Percentiles rank a stretch among this genome's conserved stretches.
These are phyloP conservation scores for Adansonia madagascariensis DNA, from an alignment of 441 rosid species.

Conservation along the genomic window DNA sequence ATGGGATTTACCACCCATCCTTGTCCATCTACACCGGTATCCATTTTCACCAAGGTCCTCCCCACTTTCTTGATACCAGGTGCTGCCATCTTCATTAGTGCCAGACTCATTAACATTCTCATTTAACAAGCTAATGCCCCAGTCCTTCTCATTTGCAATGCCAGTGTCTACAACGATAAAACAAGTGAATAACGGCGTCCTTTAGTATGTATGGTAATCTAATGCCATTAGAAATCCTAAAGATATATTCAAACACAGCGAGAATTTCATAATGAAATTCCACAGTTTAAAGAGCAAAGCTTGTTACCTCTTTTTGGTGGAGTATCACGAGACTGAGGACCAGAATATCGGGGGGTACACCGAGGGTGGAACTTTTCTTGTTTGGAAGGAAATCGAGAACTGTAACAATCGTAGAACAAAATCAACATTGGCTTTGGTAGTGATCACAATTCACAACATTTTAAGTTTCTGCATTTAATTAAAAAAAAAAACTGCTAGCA, in stretches of 20 bases:
- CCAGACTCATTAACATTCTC: slow-evolving; percentile 87
- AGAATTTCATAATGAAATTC: background rate
- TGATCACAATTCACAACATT: background rate
- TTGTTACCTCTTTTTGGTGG: slow-evolving; percentile 91
- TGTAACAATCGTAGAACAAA: slow-evolving; percentile 34
- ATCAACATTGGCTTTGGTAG: background rate
- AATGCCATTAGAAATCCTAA: slow-evolving; percentile 5
- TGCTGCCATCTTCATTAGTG: slow-evolving; percentile 86
- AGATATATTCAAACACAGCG: background rate
- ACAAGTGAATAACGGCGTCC: slow-evolving; percentile 23
- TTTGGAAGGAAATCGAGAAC: slow-evolving; percentile 66
- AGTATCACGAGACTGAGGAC: slow-evolving; percentile 91
- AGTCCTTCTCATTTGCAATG: slow-evolving; percentile 96
- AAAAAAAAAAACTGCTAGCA: background rate
- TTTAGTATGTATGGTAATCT: slow-evolving; percentile 19
- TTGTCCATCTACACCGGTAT: slow-evolving; percentile 91
- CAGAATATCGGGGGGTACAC: slow-evolving; percentile 79
- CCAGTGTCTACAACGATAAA: slow-evolving; percentile 74
- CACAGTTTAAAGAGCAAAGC: background rate
- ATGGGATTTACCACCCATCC: slow-evolving; percentile 75
- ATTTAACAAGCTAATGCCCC: slow-evolving; percentile 88
- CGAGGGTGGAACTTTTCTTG: slow-evolving; percentile 86
- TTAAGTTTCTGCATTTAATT: background rate
- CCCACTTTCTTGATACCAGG: slow-evolving; percentile 91
- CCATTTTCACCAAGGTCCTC: slow-evolving; percentile 87